Conservation (phyloP, 768 basidiomycete species). For the Lentinula sp. region DNA sequence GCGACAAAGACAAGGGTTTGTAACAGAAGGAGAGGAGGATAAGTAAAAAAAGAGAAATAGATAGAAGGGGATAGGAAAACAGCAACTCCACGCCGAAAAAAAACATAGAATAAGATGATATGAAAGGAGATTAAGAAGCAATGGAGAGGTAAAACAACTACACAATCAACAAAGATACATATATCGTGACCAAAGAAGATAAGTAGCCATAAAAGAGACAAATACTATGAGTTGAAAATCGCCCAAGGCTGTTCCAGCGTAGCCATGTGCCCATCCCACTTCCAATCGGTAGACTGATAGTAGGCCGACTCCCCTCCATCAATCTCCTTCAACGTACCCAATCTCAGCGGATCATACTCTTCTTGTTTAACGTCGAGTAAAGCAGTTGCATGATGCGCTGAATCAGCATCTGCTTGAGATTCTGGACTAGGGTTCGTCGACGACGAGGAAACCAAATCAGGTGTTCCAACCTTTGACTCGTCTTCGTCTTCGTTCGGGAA, state of each 20-base stretch:
- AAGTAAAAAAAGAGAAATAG: constrained; percentile 5
- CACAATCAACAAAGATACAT: constrained; percentile 2
- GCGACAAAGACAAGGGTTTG: constrained; percentile 32
- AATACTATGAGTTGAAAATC: constrained; percentile 52
- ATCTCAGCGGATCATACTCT: constrained; percentile 49
- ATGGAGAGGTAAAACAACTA: constrained; percentile 13
- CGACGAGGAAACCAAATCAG: constrained; percentile 63
- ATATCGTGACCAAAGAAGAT: constrained; percentile 8
- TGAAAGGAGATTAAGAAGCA: constrained; percentile 14
- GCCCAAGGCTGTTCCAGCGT: constrained; percentile 68
- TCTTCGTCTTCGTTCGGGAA: constrained; percentile 55
- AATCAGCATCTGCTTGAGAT: constrained; percentile 61
- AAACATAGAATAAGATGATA: constrained; percentile 28
- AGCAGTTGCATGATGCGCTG: constrained; percentile 33
- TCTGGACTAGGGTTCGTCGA: constrained; percentile 77
- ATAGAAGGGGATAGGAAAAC: constrained; percentile 23
- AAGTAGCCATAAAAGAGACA: constrained; percentile 21
- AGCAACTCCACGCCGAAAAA: constrained; percentile 33
- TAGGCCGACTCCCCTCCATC: constrained; percentile 73
- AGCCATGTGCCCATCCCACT: constrained; percentile 68
- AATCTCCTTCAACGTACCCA: constrained; percentile 63
- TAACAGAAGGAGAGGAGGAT: constrained; percentile 13
- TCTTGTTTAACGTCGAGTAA: constrained; percentile 48
- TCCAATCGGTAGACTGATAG: constrained; percentile 58
- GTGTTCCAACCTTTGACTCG: constrained; percentile 64